Evolutionary conservation across 371 early-diverging fungal genomes (phyloP), one percentile per base, ranked within the genome.

Genomic region (Funneliformis caledonium): DNA sequence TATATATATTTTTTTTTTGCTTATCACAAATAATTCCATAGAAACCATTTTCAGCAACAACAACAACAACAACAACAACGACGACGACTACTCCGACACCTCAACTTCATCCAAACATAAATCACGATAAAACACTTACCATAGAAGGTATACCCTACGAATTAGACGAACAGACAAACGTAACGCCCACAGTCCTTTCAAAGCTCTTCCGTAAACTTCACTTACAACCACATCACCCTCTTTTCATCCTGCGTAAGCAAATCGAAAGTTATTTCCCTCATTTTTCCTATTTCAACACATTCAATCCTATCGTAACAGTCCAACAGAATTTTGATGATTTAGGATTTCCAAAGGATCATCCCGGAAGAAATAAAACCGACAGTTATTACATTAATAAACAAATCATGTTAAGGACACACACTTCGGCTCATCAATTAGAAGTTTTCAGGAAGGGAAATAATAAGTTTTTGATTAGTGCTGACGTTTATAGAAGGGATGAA

Each of bases 401-500:
- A 67, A 87, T 86, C 47, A 90, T 99, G 78, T 87, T 99, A 74
- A 91, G 98, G 48, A 96, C 98, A 1, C 99, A 99, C 82, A 96
- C 97, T 0, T 96, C 97, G 1, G 97, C 98, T 1, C 98, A 99
- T 84, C 97, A 99, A 83, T 85, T 92, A 14, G 88, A 95, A 80
- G 90, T 94, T 14, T 83, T 98, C 77, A 81, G 81, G 50, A 61
- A 81, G 4, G 88, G 87, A 0, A 68, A 76, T 1, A 82, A 88
- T 42, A 89, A 88, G 76, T 94, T 97, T 84, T 89, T 97, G 52
- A 90, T 97, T 37, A 92, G 94, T 22, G 98, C 97, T 19, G 99
- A 99, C 86, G 98, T 98, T 12, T 99, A 97, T 86, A 88, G 99
- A n/a, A 91, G 98, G 42, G 99, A 99, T 83, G 98, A 99, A 84